Evolutionary conservation across 768 basidiomycete genomes (phyloP), one percentile per base, ranked within the genome.

Genomic region (Termitomyces heimii): DNA sequence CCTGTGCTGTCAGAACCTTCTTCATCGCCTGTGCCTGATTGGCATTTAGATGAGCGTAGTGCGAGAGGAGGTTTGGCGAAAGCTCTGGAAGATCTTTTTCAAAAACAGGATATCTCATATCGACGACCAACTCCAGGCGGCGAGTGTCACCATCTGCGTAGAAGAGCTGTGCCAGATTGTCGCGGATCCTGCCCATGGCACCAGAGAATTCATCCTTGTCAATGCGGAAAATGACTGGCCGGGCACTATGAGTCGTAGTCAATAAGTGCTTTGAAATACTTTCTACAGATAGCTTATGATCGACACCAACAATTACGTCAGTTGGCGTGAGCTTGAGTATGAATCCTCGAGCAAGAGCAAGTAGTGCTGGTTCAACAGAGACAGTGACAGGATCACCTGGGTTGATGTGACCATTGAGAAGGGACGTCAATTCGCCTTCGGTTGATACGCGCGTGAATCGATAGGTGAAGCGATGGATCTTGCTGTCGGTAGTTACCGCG

Each of bases 181-280:
- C 86, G 9, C 97, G 81, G 67, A 99, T 86, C 20, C 92, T 82
- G 42, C 85, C 84, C 84, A 98, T 88, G 1, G 94, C 93, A 7
- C 84, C 82, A 5, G 84, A 83, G 49, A 98, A 72, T 69, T 98
- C 97, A 67, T 98, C 97, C 66, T 87, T 94, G 76, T 98, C 97
- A 56, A 99, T 84, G 16, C 96, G 82, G 74, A 94, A 99, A 72
- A 80, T 59, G 70, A 76, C 56, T 26, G 63, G 56, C 16, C 54
- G 49, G 49, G 28, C 16, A 51, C 37, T 58, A 24, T 43, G 2
- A 16, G 34, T 20, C 3, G 54, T 40, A 18, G 52, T 61, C 39
- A 66, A 66, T 44, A 75, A 60, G 18, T 75, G 79, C 18, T 70
- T 71, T 7, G 75, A 65, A 52, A 92, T 77, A 24, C 71, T 73